A percentile compares a stretch with the other conserved stretches of the same genome.
phyloP scores from a whole-genome alignment of 495 filamentous ascomycete species.

The Alectoria sarmentosa region DNA sequence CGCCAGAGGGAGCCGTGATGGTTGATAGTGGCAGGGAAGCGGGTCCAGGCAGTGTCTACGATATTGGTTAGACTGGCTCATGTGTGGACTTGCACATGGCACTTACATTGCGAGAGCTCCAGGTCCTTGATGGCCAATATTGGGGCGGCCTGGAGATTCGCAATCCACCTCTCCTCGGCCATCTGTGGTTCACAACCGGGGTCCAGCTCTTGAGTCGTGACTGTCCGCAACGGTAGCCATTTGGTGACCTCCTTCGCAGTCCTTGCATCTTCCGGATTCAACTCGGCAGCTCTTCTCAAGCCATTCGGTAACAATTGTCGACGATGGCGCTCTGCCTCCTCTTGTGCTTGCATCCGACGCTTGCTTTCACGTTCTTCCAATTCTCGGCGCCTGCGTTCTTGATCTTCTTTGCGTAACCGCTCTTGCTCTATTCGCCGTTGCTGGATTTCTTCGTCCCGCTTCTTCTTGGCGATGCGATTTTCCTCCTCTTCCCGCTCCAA shows the following conservation, averaged over 20 bases:
- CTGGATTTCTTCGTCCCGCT: conserved; percentile 40
- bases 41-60: conserved; percentile 64
- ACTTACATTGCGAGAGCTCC: conserved; percentile 62
- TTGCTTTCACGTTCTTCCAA: conserved; percentile 39
- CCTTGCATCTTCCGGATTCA: conserved; percentile 38
- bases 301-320: conserved; percentile 50
- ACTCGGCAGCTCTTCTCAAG: conserved; percentile 42
- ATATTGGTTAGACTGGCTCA: conserved; percentile 15
- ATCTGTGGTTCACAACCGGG: conserved; percentile 35
- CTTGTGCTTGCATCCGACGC: conserved; percentile 29
- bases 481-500: conserved; percentile 43
- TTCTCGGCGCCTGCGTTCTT: conserved; percentile 48
- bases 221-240: conserved; percentile 48
- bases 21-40: conserved; percentile 39
- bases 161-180: conserved; percentile 61
- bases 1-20: conserved; percentile 49
- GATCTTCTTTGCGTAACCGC: conserved; percentile 42
- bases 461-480: conserved; percentile 44
- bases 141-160: conserved; percentile 68
- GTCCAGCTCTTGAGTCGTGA: conserved; percentile 42
- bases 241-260: conserved; percentile 41
- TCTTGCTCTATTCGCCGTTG: conserved; percentile 51
- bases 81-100: not conserved
- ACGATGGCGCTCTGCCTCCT: conserved; percentile 50
- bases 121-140: conserved; percentile 71